These are phyloP conservation scores for Lichtheimia ornata DNA, from an alignment of 371 early-diverging fungal species.

Conservation along the genomic window DNA sequence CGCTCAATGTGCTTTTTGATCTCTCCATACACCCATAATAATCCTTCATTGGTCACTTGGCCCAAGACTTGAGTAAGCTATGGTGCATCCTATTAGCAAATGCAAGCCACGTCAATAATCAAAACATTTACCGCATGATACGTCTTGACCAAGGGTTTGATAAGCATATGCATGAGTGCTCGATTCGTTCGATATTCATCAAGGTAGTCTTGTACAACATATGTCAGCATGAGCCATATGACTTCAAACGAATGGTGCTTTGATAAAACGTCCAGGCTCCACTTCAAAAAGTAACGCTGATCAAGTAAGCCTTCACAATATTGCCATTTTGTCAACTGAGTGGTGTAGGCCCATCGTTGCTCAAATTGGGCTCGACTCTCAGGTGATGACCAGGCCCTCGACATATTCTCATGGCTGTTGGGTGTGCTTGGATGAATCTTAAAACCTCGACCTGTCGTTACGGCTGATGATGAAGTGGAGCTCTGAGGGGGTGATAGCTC, in stretches of 20 bases:
- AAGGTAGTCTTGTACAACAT: slow-evolving; percentile 64
- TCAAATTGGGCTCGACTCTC: slow-evolving; percentile 59
- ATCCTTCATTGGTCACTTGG: slow-evolving; percentile 5
- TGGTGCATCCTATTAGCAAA: not conserved
- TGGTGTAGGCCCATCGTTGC: slow-evolving; percentile 62
- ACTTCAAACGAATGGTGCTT: slow-evolving; percentile 55
- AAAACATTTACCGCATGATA: slow-evolving; percentile 52
- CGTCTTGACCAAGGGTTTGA: slow-evolving; percentile 58
- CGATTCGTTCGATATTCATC: slow-evolving; percentile 69
- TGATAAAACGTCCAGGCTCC: slow-evolving; percentile 59
- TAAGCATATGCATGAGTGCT: slow-evolving; percentile 66
- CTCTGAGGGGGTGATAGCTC: slow-evolving; percentile 41
- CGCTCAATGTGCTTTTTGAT: slow-evolving; percentile 48
- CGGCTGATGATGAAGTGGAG: slow-evolving; percentile 26
- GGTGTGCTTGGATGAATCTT: slow-evolving; percentile 25
- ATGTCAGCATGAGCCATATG: slow-evolving; percentile 66
- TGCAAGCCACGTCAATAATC: not conserved
- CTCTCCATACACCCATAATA: slow-evolving; percentile 6
- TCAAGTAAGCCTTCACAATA: slow-evolving; percentile 75
- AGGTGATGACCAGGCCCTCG: slow-evolving; percentile 52
- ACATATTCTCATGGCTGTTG: slow-evolving; percentile 28
- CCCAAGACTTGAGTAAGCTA: slow-evolving; percentile 13
- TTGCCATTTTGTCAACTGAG: slow-evolving; percentile 68
- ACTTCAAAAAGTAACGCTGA: slow-evolving; percentile 67
- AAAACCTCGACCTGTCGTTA: slow-evolving; percentile 22